Base-by-base conservation (phyloP, 1,284 basidiomycete genomes). In the Lentinula novae-zelandiae region DNA sequence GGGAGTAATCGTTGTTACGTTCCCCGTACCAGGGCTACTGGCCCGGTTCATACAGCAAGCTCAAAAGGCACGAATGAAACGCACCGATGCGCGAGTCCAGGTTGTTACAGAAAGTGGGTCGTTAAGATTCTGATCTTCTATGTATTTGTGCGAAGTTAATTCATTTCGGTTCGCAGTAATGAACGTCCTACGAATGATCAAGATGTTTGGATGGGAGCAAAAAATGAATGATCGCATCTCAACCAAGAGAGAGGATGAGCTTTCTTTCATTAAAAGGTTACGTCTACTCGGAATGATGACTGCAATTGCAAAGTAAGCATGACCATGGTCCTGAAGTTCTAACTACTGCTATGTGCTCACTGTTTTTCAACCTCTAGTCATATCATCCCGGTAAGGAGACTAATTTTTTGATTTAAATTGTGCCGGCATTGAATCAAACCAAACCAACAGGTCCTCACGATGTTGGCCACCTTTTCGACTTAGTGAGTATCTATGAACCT, bases 161-260 rank as follows among this genome's bases (percentile, higher is more conserved):
- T 6, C 17, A 17, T 39, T 3, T 5, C n/a, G 27, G 3, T 46
- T 46, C 20, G 3, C 49, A 81, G 79, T 75, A 3, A 74, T 82
- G 73, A 81, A 74, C 64, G 74, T 82, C 7, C 64, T 84, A 17
- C 75, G 85, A 15, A 87, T 87, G 80, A 75, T 87, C 70, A 90
- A 90, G 72, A 79, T 89, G 65, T 89, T 91, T 64, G 88, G 83
- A 1, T 89, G 87, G 87, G 86, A 89, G 66, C 72, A 72, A 15
- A 79, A 80, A 62, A 81, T 86, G 72, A 76, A 78, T 46, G 70
- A 76, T n/a, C 73, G 77, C 33, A 78, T 89, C 33, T 71, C 76
- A 27, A 75, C 75, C n/a, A 83, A 81, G 75, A 73, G 82, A 17
- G 82, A 86, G 57, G 76, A 77, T 3, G 87, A 91, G 71, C 70